Evolutionary conservation across 306 rosid genomes (phyloP).

Genomic region (Argentina anserina): DNA sequence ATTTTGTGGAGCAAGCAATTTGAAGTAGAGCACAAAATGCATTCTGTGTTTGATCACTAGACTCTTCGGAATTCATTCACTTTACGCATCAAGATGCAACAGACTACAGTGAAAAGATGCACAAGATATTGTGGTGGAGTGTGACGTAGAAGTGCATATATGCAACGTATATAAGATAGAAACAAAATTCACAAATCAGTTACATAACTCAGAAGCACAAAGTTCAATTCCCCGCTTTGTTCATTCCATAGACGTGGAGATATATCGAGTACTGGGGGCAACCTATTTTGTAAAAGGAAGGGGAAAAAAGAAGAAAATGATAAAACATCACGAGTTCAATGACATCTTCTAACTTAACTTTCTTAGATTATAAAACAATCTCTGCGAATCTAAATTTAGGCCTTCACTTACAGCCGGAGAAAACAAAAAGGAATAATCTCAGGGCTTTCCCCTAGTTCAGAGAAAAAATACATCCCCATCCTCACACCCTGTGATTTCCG

Average conservation of each 20-base stretch:
- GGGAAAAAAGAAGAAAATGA: slow-evolving; percentile 32
- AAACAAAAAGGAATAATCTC: slow-evolving; percentile 35
- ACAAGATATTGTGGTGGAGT: background rate
- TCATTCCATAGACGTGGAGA: slow-evolving; percentile 22
- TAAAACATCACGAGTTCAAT: slow-evolving; percentile 34
- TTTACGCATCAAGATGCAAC: no score
- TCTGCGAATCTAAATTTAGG: slow-evolving; percentile 70
- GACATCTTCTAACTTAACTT: slow-evolving; percentile 61
- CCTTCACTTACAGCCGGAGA: slow-evolving; percentile 71
- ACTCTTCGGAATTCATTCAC: no score
- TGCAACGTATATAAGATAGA: slow-evolving; percentile 20
- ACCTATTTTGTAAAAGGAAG: slow-evolving; percentile 43
- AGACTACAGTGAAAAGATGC: no score
- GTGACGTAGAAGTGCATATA: background rate
- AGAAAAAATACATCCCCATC: slow-evolving; percentile 58
- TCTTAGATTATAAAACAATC: slow-evolving; percentile 49
- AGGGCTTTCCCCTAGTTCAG: slow-evolving; percentile 55
- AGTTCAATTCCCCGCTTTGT: slow-evolving; percentile 48
- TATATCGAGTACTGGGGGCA: slow-evolving; percentile 24
- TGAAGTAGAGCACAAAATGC: no score
- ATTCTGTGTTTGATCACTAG: no score
- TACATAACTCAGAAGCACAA: slow-evolving; percentile 51
- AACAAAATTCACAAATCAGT: slow-evolving; percentile 34
- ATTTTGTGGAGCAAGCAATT: background rate
- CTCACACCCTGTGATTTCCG: slow-evolving; percentile 49